phyloP scores from a whole-genome alignment of 1,284 basidiomycete genomes.

The Trametes versicolor region DNA sequence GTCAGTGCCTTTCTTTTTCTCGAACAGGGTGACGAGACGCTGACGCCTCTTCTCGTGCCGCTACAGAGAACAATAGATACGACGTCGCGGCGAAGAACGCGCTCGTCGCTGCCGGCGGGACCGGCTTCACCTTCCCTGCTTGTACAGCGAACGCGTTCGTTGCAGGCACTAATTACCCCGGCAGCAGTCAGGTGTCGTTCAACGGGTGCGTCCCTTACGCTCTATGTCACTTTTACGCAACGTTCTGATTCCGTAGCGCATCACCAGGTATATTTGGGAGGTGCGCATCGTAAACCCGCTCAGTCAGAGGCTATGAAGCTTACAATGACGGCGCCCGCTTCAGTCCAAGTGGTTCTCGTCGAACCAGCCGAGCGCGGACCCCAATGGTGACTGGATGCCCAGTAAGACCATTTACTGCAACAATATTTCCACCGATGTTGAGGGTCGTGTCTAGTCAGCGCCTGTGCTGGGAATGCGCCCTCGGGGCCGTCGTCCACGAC shows the following conservation, averaged over 20 bases:
- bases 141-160: conserved; percentile 66
- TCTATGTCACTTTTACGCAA: conserved; percentile 8
- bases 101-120: conserved; percentile 66
- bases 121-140: conserved; percentile 70
- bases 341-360: conserved; percentile 71
- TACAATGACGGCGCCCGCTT: conserved; percentile 6
- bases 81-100: conserved; percentile 71
- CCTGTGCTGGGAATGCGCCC: conserved; percentile 52
- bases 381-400: conserved; percentile 70
- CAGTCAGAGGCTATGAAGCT: conserved; percentile 11
- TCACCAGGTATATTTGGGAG: conserved; percentile 70
- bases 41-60: conserved; percentile 6
- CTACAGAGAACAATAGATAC: conserved; percentile 65
- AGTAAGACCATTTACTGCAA: conserved; percentile 51
- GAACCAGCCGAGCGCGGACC: conserved; percentile 56
- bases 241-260: conserved; percentile 17
- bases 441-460: conserved; percentile 58
- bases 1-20: conserved; percentile 45
- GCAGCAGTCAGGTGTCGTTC: conserved; percentile 62
- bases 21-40: neutral
- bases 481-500: conserved; percentile 42
- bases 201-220: conserved; percentile 54
- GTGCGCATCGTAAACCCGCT: conserved; percentile 43
- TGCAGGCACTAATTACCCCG: conserved; percentile 60
- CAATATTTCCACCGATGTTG: neutral